These are phyloP conservation scores for Vachellia pachyceras DNA, from an alignment of 306 rosid species.

Conservation along the genomic window DNA sequence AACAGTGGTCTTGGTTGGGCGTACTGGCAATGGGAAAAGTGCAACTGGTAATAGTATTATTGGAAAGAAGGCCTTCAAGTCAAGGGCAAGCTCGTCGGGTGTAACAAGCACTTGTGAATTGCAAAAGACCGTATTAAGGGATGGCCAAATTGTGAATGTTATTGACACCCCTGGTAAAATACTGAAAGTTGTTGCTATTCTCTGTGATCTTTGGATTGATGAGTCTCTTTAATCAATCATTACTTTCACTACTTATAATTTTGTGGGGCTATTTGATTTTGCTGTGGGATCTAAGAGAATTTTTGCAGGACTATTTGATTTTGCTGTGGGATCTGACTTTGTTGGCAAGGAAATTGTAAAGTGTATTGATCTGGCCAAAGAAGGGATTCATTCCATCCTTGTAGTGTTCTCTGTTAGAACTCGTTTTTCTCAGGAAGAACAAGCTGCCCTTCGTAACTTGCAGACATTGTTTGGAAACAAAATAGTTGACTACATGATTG, in stretches of 20 bases:
- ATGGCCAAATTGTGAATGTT: slow-evolving; percentile 71
- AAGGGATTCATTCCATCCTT: slow-evolving; percentile 87
- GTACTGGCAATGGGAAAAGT: slow-evolving; percentile 94
- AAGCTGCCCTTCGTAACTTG: slow-evolving; percentile 68
- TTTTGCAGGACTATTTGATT: slow-evolving; percentile 75
- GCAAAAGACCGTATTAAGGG: slow-evolving; percentile 52
- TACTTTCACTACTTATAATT: neutral
- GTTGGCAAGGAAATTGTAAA: slow-evolving; percentile 83
- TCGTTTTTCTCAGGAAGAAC: slow-evolving; percentile 80
- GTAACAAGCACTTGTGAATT: slow-evolving; percentile 73
- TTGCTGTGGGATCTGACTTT: slow-evolving; percentile 62
- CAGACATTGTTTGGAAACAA: slow-evolving; percentile 75
- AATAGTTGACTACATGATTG: slow-evolving; percentile 76
- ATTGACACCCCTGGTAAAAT: slow-evolving; percentile 91
- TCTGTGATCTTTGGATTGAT: neutral
- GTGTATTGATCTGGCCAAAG: slow-evolving; percentile 86
- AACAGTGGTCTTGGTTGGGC: slow-evolving; percentile 82
- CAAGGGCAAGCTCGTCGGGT: slow-evolving; percentile 60
- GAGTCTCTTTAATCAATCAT: neutral
- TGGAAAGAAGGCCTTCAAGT: slow-evolving; percentile 70
- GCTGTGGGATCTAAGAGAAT: slow-evolving; percentile 44
- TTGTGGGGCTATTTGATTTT: slow-evolving; percentile 77
- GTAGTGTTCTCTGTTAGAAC: slow-evolving; percentile 74
- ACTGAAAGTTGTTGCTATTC: neutral
- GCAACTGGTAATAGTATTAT: slow-evolving; percentile 86